Evolutionary conservation across 352 stramenopile genomes (phyloP), one percentile per base, ranked within the genome.

Genomic region (Pythium phragmitis): DNA sequence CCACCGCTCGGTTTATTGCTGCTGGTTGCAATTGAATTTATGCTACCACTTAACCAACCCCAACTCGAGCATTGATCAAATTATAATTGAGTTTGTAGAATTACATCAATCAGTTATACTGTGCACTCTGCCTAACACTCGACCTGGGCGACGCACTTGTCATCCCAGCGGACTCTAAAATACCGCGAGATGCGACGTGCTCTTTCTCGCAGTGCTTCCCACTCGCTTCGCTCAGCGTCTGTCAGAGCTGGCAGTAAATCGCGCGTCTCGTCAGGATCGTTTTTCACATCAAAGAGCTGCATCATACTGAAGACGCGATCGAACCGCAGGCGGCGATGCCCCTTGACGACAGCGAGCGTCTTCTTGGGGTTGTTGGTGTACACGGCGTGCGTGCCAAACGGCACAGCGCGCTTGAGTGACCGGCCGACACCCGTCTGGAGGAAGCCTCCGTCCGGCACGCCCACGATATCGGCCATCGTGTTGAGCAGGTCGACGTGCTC

Each of bases 311-410:
- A 74, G 13, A 69, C 52, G 2, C 64, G 64, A 43, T 87, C 78
- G 30, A 82, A 85, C 7, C 73, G 57, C 4, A 85, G 48, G 8
- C 78, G 69, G 1, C 57, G 21, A 8, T 84, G 61, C 28, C 75
- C 76, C 7, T 64, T 61, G 0, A 85, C 66, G 4, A 73, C 67
- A 34, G 74, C 69, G 47, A 81, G 70, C 50, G 83, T 79, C 9
- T 64, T 66, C n/a, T 68, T 65, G 5, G 79, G 76, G 28, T 88
- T 88, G 70, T 85, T 88, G 47, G 63, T 81, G 70, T 68, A 84
- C 26, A 85, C 76, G 4, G 70, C 42, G 9, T 68, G 68, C 37
- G 70, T 47, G 2, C 69, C 71, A 50, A 73, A 79, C 3, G 57
- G 43, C 6, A 73, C 43, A 1, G 67, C 54, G 21, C 78, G 74